Evolutionary conservation across 1,284 basidiomycete species (phyloP).

Genomic region (Austroboletus rostrupii): DNA sequence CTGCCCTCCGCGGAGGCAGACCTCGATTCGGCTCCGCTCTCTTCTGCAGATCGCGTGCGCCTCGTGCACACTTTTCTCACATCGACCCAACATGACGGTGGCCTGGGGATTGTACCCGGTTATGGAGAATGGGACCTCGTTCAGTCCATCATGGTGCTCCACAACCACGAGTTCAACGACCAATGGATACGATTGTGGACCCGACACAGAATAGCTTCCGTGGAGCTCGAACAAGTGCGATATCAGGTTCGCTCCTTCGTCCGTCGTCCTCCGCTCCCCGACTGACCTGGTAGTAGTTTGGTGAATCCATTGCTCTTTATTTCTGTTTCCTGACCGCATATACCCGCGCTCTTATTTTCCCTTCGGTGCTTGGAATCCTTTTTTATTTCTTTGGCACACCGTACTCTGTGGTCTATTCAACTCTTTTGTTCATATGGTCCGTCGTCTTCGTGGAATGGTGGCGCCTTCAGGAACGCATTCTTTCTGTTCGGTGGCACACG

Average conservation of each 20-base stretch:
- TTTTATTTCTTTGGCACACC: conserved; percentile 64
- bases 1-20: conserved; percentile 40
- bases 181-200: conserved; percentile 33
- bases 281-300: conserved; percentile 54
- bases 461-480: conserved; percentile 76
- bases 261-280: background rate
- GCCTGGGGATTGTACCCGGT: conserved; percentile 74
- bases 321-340: conserved; percentile 87
- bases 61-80: conserved; percentile 76
- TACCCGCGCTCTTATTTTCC: conserved; percentile 71
- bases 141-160: conserved; percentile 77
- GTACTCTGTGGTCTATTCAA: conserved; percentile 79
- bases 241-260: conserved; percentile 31
- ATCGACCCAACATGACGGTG: conserved; percentile 65
- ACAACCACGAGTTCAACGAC: conserved; percentile 77
- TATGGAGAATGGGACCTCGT: conserved; percentile 74
- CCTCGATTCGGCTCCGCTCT: conserved; percentile 43
- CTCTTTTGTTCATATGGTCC: conserved; percentile 75
- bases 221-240: conserved; percentile 38
- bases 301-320: conserved; percentile 86
- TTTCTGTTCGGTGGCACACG: conserved; percentile 80
- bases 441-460: conserved; percentile 86
- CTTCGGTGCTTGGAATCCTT: conserved; percentile 56
- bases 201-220: conserved; percentile 24
- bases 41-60: conserved; percentile 74